phyloP scores from a whole-genome alignment of 1,284 basidiomycete genomes.

The Moesziomyces globuligerus region DNA sequence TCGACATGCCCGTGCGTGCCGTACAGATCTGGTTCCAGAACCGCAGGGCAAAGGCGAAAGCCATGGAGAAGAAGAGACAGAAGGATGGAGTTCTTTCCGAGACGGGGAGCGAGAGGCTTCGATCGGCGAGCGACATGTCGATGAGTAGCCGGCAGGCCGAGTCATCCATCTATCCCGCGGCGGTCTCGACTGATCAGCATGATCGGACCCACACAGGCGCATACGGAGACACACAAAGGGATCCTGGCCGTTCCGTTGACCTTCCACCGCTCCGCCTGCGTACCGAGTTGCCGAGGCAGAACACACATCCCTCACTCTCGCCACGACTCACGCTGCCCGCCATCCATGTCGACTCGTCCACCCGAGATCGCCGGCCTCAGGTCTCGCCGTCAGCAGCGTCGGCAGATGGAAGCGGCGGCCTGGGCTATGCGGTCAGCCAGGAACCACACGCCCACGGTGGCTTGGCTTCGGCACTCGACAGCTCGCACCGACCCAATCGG shows the following conservation, averaged over 20 bases:
- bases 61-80: constrained; percentile 42
- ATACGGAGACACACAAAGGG: background rate
- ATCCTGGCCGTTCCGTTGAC: constrained; percentile 9
- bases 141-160: constrained; percentile 2
- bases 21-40: constrained; percentile 63
- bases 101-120: too few species aligned
- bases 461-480: background rate
- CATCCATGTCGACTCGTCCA: background rate
- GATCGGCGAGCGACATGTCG: background rate
- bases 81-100: background rate
- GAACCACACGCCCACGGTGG: background rate
- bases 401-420: background rate
- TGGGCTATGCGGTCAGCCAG: background rate
- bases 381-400: background rate
- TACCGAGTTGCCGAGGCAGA: constrained; percentile 1
- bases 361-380: background rate
- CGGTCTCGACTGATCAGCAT: constrained; percentile 4
- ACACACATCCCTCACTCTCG: background rate
- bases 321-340: constrained; percentile 2
- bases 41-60: constrained; percentile 58
- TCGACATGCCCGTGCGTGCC: constrained; percentile 56
- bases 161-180: background rate
- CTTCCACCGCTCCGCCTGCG: constrained; percentile 22
- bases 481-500: background rate
- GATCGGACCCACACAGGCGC: background rate